A percentile compares a stretch with the other conserved stretches of the same genome.
These are phyloP conservation scores for Nemania sp. DNA, from an alignment of 2,329 filamentous ascomycete genomes.

Conservation along the genomic window DNA sequence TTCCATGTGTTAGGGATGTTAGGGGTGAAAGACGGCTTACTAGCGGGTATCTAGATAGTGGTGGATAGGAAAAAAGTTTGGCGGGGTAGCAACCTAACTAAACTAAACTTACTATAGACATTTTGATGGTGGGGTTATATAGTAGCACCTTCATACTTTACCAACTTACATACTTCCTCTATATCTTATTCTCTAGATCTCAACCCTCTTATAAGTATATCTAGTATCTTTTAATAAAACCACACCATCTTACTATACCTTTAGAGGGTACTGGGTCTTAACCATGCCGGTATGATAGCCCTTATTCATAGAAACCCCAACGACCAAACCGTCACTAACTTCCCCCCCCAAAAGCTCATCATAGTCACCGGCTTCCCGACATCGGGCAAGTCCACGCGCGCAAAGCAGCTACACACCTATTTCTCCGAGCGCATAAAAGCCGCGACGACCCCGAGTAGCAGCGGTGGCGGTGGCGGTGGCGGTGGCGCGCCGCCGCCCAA, in stretches of 20 bases:
- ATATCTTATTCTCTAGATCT: not conserved
- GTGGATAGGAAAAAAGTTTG: not conserved
- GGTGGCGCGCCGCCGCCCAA: constrained; percentile 54
- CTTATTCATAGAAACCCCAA: not conserved
- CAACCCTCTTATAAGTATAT: not conserved
- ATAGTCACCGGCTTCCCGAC: constrained; percentile 75
- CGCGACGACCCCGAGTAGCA: constrained; percentile 46
- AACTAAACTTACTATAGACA: too few relatives aligned
- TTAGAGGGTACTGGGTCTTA: not conserved
- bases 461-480: too few relatives aligned
- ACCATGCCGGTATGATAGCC: constrained; percentile 38
- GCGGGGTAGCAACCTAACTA: constrained; percentile 3
- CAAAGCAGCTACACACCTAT: constrained; percentile 73
- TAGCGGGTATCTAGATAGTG: not conserved
- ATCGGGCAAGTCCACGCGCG: constrained; percentile 76
- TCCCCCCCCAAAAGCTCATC: constrained; percentile 68
- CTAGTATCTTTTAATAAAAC: not conserved
- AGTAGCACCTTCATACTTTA: not conserved
- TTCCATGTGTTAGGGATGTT: not conserved
- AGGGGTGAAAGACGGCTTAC: not conserved
- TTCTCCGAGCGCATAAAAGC: constrained; percentile 68
- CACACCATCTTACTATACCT: not conserved
- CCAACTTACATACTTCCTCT: not conserved
- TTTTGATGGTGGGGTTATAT: not conserved
- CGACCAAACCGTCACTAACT: constrained; percentile 20